Evolutionary conservation across 163 green algal genomes (phyloP).

Genomic region (Trebouxia gelatinosa): DNA sequence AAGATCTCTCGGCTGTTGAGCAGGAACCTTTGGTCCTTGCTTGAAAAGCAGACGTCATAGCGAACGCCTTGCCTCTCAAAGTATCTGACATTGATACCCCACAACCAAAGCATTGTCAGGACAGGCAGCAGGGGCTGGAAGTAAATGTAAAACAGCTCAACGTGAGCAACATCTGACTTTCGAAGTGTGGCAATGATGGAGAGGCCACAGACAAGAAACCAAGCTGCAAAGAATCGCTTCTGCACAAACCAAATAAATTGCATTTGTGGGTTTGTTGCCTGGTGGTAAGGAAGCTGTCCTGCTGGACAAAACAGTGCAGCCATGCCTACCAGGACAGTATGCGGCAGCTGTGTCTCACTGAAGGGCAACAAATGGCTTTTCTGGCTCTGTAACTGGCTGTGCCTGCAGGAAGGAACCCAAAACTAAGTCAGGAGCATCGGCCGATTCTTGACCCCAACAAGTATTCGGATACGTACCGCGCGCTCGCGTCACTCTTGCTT

Average conservation of each 20-base stretch:
- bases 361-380: conserved; percentile 11
- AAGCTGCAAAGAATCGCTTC: conserved; percentile 24
- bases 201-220: conserved; percentile 7
- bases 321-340: conserved; percentile 2
- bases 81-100: conserved; percentile 59
- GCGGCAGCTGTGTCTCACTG: not conserved
- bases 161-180: not conserved
- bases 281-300: no score
- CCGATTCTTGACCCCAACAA: no score
- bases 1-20: conserved; percentile 50
- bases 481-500: no score
- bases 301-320: no score
- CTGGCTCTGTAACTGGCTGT: not conserved
- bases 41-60: conserved; percentile 73
- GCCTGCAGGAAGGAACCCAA: not conserved
- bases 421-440: no score
- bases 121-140: conserved; percentile 59
- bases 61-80: conserved; percentile 57
- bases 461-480: no score
- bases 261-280: no score
- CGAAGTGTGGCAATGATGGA: not conserved
- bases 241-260: no score
- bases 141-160: conserved; percentile 46
- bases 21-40: conserved; percentile 60
- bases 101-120: conserved; percentile 79